These are phyloP conservation scores for Acanthamoeba lenticulata DNA, from an alignment of 208 protist species.

Conservation along the genomic window DNA sequence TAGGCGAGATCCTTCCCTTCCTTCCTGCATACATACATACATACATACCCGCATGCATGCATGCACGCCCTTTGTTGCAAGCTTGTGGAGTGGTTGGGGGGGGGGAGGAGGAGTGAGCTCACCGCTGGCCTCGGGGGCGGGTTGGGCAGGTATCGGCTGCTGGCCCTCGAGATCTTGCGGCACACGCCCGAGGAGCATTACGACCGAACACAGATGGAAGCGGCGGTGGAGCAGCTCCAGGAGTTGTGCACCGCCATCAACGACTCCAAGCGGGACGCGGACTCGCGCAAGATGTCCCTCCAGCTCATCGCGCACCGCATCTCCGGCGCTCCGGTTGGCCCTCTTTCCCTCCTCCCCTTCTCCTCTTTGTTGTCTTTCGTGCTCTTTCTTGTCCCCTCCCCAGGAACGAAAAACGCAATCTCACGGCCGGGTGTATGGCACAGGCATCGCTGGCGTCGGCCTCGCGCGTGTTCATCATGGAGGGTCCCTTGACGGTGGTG, in stretches of 20 bases:
- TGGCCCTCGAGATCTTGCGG: not conserved
- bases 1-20: not conserved
- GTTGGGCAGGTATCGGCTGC: not conserved
- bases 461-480: not conserved
- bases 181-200: not conserved
- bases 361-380: not conserved
- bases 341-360: not conserved
- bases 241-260: not conserved
- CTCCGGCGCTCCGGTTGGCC: not conserved
- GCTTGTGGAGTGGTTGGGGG: too few species aligned
- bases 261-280: constrained; percentile 3
- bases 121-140: too few species aligned
- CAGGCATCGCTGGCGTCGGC: not conserved
- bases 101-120: too few species aligned
- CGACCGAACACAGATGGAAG: not conserved
- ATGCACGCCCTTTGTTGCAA: too few species aligned
- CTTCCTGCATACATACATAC: too few species aligned
- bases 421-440: not conserved
- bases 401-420: not conserved
- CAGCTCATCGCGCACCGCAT: not conserved
- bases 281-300: constrained; percentile 20
- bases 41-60: too few species aligned
- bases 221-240: not conserved
- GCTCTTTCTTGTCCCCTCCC: not conserved
- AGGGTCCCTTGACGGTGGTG: not conserved